Evolutionary conservation across 2,329 filamentous ascomycete species (phyloP), one percentile per base, ranked within the genome.

Genomic region (Aspergillus sp.): DNA sequence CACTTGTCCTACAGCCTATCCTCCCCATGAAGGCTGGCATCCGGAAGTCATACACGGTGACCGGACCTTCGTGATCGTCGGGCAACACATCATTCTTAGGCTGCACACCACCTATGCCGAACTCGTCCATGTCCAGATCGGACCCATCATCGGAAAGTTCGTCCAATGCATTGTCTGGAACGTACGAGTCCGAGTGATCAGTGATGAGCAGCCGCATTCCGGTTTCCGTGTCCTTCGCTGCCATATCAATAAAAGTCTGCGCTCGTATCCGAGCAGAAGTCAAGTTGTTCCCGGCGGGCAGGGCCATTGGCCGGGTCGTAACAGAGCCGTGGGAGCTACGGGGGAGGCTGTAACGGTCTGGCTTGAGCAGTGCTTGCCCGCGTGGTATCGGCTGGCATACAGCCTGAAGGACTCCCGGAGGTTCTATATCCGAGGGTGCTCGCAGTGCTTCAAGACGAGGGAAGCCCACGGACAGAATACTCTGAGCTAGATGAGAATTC

Each of bases 211-310:
- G 71, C 36, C 68, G 72, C 69, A 79, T 75, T 19, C 76, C 77
- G 3, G 69, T 69, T 57, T 79, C 76, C 2, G 69, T 74, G 49
- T 78, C 75, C 62, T 76, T 79, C 5, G 70, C 69, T 2, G 75
- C 75, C 69, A 75, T 77, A 27, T 80, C 77, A 19, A 80, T 80
- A 39, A 79, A 79, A 4, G 73, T 77, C 58, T 79, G 77, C 2
- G 78, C 78, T 19, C 79, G 76, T 42, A 80, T 78, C 8, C 78
- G 77, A 15, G 78, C 76, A 4, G 74, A 78, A 2, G 73, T 78
- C 61, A 81, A 56, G 51, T 80, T 80, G 52, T 79, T 80, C 8
- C 77, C 77, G 6, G 71, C 70, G 2, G 77, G 77, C 11, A 80
- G 67, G 8, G 76, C 77, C 57, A 77, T 66, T 5, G 76, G 76